Base-by-base conservation (phyloP, 441 rosid genomes). In the Mallotus japonicus region DNA sequence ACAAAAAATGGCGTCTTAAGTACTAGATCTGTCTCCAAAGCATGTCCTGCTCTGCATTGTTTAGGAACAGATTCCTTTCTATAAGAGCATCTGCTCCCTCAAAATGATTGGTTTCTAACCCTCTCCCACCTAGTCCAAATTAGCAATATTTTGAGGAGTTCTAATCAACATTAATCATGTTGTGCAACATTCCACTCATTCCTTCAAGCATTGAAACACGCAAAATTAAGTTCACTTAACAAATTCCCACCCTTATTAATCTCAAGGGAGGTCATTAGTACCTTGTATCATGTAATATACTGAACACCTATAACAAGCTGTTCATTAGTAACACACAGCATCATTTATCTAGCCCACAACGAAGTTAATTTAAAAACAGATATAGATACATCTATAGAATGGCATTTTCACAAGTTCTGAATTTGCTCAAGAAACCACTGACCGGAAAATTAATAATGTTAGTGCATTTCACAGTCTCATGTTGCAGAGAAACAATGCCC, bases 31-130 rank as follows among this genome's bases (percentile, higher is more conserved):
- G 54, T 44, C 71, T 3, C 4, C 19, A 20, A 2, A 40, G 61
- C 71, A 42, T 58, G 71, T n/a, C 57, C 56, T 6, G 20, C 53
- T 57, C 59, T 4, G 15, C 37, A 42, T 67, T 69, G 69, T 22
- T 49, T n/a, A 19, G 54, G 46, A 22, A 44, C 15, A 56, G 13
- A 22, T 13, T 12, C 16, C 44, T 65, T 22, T 46, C 50, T 44
- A 44, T 7, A 44, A 44, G 7, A 44, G 49, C 49, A 44, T 44
- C 49, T 8, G 7, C 49, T 15, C 22, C 61, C 12, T 20, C 50
- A 56, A 46, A 40, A 62, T 75, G 40, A 24, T 46, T 19, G 28
- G 28, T 17, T 65, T 37, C 47, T 65, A 13, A 34, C 42, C 69
- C 14, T 40, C 49, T 51, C 16, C 37, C 53, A 65, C 12, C 22